Evolutionary conservation across 2,329 filamentous ascomycete genomes (phyloP).

Genomic region (Fusarium aywerte): DNA sequence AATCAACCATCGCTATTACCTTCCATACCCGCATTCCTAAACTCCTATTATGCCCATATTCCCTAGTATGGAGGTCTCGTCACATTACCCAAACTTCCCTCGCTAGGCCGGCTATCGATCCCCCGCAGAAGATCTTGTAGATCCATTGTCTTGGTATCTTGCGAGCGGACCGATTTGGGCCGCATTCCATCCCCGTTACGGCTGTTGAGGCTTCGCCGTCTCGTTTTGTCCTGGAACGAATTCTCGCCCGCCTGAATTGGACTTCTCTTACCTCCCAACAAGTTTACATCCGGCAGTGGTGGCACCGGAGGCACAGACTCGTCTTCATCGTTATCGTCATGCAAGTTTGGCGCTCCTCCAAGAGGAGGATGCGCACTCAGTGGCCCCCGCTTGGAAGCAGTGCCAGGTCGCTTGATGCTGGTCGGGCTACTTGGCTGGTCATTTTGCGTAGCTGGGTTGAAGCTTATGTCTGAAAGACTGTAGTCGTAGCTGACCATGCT

Average conservation of each 20-base stretch:
- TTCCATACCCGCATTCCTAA: background rate
- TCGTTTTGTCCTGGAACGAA: slow-evolving; percentile 52
- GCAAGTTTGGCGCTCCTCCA: slow-evolving; percentile 44
- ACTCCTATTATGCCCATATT: slow-evolving; percentile 25
- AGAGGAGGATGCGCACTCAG: slow-evolving; percentile 57
- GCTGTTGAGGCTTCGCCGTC: slow-evolving; percentile 55
- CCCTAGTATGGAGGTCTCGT: slow-evolving; percentile 62
- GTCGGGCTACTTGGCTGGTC: slow-evolving; percentile 48
- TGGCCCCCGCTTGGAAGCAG: slow-evolving; percentile 54
- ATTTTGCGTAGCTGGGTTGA: slow-evolving; percentile 57
- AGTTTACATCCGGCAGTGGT: slow-evolving; percentile 58
- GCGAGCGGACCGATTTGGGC: slow-evolving; percentile 50
- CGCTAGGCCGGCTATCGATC: slow-evolving; percentile 61
- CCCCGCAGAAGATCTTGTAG: slow-evolving; percentile 61
- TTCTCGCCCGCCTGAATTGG: slow-evolving; percentile 44
- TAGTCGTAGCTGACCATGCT: slow-evolving; percentile 78
- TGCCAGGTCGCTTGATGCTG: slow-evolving; percentile 49
- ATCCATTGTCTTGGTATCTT: slow-evolving; percentile 55
- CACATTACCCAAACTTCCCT: slow-evolving; percentile 59
- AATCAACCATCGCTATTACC: slow-evolving; percentile 36
- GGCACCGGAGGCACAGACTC: slow-evolving; percentile 66
- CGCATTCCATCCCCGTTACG: slow-evolving; percentile 54
- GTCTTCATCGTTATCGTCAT: slow-evolving; percentile 49
- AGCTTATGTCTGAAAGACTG: slow-evolving; percentile 73
- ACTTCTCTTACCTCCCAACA: slow-evolving; percentile 47